phyloP scores from a whole-genome alignment of 495 filamentous ascomycete species.

The Podospora didyma region DNA sequence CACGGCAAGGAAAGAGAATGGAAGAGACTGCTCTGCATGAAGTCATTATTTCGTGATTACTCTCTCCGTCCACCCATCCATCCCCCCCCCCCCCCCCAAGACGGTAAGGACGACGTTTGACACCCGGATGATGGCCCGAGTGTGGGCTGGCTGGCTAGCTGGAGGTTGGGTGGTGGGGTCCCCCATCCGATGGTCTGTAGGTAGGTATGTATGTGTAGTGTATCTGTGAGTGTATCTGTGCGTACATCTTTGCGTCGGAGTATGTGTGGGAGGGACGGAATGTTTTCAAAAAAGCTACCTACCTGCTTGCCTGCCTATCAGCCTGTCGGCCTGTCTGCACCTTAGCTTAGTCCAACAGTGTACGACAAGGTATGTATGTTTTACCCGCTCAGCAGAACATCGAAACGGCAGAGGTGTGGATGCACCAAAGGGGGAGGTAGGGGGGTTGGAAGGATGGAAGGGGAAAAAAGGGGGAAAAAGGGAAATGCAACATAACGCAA shows the following conservation, averaged over 20 bases:
- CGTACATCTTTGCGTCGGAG: background rate
- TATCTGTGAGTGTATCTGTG: background rate
- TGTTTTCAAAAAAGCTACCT: background rate
- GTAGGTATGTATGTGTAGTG: background rate
- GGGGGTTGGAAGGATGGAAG: too few species aligned
- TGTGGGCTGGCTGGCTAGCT: too few species aligned
- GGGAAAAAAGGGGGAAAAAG: background rate
- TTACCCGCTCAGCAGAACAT: background rate
- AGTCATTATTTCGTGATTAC: too few species aligned
- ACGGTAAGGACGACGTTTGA: too few species aligned
- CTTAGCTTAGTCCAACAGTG: too few species aligned
- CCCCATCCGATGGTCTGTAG: background rate
- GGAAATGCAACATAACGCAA: too few species aligned
- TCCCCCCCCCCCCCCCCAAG: background rate
- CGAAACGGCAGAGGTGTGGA: background rate
- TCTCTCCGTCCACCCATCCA: too few species aligned
- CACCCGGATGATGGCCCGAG: slow-evolving; percentile 1
- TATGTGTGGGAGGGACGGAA: background rate
- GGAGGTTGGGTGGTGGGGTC: background rate
- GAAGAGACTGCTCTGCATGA: too few species aligned
- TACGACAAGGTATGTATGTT: too few species aligned
- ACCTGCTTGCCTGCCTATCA: too few species aligned
- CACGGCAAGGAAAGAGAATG: too few species aligned
- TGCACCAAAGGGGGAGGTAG: background rate
- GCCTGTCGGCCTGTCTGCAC: too few species aligned